Conservation (phyloP, 2,329 filamentous ascomycete genomes). For the Colletotrichum chlorophyti region DNA sequence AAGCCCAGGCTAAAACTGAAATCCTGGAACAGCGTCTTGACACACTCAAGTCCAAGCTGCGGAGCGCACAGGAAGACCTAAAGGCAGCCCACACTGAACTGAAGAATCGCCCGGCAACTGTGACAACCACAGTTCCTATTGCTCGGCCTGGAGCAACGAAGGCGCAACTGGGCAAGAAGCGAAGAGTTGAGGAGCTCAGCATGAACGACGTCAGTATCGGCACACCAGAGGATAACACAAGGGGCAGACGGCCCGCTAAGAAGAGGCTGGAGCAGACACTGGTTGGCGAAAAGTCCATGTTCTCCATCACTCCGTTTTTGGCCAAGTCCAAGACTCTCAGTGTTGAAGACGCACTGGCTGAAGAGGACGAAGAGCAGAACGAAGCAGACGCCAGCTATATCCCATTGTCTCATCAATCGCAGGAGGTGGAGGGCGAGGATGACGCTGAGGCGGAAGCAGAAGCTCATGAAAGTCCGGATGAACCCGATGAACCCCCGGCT, state of each 20-base stretch:
- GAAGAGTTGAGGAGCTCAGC: slow-evolving; percentile 51
- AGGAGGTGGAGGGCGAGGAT: slow-evolving; percentile 17
- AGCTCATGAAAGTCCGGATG: neutral
- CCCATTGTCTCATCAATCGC: slow-evolving; percentile 17
- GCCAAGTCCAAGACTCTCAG: slow-evolving; percentile 71
- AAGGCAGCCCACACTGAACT: slow-evolving; percentile 60
- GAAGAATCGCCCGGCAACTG: slow-evolving; percentile 31
- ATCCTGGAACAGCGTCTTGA: slow-evolving; percentile 75
- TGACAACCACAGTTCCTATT: slow-evolving; percentile 29
- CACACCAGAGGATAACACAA: slow-evolving; percentile 51
- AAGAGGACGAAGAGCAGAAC: slow-evolving; percentile 38
- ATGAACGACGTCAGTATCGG: slow-evolving; percentile 54
- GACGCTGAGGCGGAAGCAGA: neutral
- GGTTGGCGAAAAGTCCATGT: slow-evolving; percentile 85
- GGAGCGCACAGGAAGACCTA: slow-evolving; percentile 73
- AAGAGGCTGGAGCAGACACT: slow-evolving; percentile 65
- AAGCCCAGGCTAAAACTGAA: slow-evolving; percentile 67
- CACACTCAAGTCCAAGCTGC: slow-evolving; percentile 73
- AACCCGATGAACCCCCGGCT: slow-evolving; percentile 21
- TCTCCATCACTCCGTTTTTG: slow-evolving; percentile 93
- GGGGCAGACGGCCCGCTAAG: slow-evolving; percentile 54
- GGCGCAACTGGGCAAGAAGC: slow-evolving; percentile 50
- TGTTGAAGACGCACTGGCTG: slow-evolving; percentile 40
- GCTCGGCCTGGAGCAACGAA: slow-evolving; percentile 3
- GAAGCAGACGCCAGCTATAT: slow-evolving; percentile 27